Base-by-base conservation (phyloP, 805 yeast genomes). In the Vanderwaltozyma yarrowii region DNA sequence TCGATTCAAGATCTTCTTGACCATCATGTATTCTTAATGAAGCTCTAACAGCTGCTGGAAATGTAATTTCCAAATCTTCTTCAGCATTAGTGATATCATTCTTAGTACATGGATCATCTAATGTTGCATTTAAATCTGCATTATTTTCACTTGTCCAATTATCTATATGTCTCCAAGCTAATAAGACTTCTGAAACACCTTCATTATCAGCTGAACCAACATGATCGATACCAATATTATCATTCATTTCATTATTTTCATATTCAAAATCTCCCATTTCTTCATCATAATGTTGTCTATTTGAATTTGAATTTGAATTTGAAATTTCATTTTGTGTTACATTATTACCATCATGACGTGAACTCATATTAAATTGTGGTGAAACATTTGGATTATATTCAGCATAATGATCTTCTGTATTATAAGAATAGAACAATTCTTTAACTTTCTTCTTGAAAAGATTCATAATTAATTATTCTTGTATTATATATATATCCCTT, bases 131-230 rank as follows among this genome's bases (percentile, higher is more conserved):
- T 40, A 92, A 66, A 61, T 89, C 98, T 1, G 92, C 83, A 46
- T 79, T 80, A 59, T 85, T 72, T 39, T 75, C 74, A 26, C 73
- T 70, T 15, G 89, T 66, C 96, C 96, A 89, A 15, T 75, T 67
- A 47, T 84, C 89, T 41, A 89, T 77, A 51, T 88, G 88, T 45
- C 82, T 73, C 97, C 97, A 89, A 11, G 96, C 82, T 17, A 78
- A 72, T 27, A 80, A 67, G 2, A 73, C 67, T 45, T 88, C 85
- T 38, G 89, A 77, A 19, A 82, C 79, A 34, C 94, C 94, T 32
- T 76, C 81, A 14, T 53, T 49, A n/a, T 29, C 34, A 20, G 45
- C 44, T 16, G 38, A 30, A 11, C 42, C 42, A 15, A 43, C 42
- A 39, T 48, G 50, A 12, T 45, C 45, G 20, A 43, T 44, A 39